Evolutionary conservation across 805 yeast species (phyloP).

Genomic region (Candida sithepensis): DNA sequence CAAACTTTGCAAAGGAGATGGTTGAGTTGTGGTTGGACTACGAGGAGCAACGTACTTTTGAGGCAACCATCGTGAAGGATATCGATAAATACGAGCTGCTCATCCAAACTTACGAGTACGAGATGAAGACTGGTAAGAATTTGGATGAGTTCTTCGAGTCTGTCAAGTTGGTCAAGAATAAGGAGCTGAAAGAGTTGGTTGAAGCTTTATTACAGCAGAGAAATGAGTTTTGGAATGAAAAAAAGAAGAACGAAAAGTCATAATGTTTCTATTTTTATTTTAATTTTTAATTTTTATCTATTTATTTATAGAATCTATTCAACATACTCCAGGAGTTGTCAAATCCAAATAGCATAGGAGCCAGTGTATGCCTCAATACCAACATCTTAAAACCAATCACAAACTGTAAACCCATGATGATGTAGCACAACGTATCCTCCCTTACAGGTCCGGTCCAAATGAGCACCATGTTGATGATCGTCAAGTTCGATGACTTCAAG

Average conservation of each 20-base stretch:
- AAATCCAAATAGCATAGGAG: conserved; percentile 81
- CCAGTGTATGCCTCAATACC: conserved; percentile 74
- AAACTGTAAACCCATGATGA: conserved; percentile 62
- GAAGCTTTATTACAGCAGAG: conserved; percentile 53
- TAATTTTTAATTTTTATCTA: background rate
- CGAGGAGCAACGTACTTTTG: conserved; percentile 76
- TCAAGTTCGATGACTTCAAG: conserved; percentile 66
- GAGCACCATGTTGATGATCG: conserved; percentile 76
- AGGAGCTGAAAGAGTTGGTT: conserved; percentile 67
- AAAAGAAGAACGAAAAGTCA: background rate
- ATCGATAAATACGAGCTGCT: conserved; percentile 88
- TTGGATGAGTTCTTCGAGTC: conserved; percentile 70
- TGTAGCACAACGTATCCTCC: conserved; percentile 70
- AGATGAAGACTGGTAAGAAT: conserved; percentile 57
- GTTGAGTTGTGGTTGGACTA: conserved; percentile 80
- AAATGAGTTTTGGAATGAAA: conserved; percentile 33
- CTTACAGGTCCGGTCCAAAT: conserved; percentile 90
- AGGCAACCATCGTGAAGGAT: conserved; percentile 90
- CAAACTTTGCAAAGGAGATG: conserved; percentile 58
- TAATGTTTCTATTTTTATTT: background rate
- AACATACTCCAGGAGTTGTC: conserved; percentile 61
- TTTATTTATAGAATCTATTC: conserved; percentile 22
- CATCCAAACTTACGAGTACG: conserved; percentile 81
- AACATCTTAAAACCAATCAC: conserved; percentile 63
- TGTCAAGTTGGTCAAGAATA: conserved; percentile 58